Percentiles rank a stretch among this genome's conserved stretches.
These are phyloP conservation scores for Fusarium sp. DNA, from an alignment of 2,329 filamentous ascomycete genomes.

Conservation along the genomic window DNA sequence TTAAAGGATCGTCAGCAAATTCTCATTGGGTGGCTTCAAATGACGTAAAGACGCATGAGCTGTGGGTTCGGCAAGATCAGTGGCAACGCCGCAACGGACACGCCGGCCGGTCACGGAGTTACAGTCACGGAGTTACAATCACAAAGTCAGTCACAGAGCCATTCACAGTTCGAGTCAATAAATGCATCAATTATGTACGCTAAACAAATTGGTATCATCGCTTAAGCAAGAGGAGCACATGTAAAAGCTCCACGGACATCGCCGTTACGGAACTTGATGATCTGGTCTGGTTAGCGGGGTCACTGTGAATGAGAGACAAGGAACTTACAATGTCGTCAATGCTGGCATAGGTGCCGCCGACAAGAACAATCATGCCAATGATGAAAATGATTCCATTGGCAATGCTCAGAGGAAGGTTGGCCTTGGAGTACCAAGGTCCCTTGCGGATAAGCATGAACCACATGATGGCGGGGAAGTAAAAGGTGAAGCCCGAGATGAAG, in stretches of 20 bases:
- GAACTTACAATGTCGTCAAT: slow-evolving; percentile 48
- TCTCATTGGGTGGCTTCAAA: slow-evolving; percentile 2
- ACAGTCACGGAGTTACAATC: no score
- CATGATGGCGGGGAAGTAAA: slow-evolving; percentile 57
- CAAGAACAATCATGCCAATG: slow-evolving; percentile 49
- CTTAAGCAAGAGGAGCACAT: slow-evolving; percentile 45
- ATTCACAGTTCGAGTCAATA: no score
- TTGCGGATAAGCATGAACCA: slow-evolving; percentile 56
- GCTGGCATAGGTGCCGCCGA: slow-evolving; percentile 50
- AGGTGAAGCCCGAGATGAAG: slow-evolving; percentile 61
- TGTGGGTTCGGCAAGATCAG: not conserved
- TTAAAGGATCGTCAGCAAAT: not conserved
- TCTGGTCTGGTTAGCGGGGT: slow-evolving; percentile 34
- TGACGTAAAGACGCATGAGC: not conserved
- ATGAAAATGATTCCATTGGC: slow-evolving; percentile 45
- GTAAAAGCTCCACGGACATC: slow-evolving; percentile 46
- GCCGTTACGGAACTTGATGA: slow-evolving; percentile 42
- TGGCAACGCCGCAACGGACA: slow-evolving; percentile 1
- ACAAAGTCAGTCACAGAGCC: no score
- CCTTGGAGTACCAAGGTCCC: slow-evolving; percentile 45
- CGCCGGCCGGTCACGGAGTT: not conserved
- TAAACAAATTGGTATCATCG: slow-evolving; percentile 20
- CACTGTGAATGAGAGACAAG: not conserved
- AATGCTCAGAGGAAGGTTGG: slow-evolving; percentile 45
- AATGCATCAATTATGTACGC: slow-evolving; percentile 26